A percentile compares a stretch with the other conserved stretches of the same genome.
phyloP scores from a whole-genome alignment of 2,329 filamentous ascomycete genomes.

The Chaetomium strumarium region DNA sequence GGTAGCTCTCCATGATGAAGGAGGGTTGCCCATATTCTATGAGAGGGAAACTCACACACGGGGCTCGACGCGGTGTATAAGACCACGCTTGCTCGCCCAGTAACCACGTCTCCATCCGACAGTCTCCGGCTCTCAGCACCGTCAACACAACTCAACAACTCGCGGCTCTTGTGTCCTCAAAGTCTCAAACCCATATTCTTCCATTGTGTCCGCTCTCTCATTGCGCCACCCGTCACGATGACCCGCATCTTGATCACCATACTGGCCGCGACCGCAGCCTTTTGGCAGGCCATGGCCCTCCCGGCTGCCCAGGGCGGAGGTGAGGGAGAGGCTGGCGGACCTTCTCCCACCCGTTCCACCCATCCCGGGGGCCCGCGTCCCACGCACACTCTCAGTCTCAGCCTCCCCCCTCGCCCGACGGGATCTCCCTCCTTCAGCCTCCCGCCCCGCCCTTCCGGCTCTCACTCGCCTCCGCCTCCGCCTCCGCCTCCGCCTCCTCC shows the following conservation, averaged over 20 bases:
- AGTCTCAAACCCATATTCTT: not conserved
- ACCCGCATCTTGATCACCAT: constrained; percentile 21
- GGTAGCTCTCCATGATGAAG: not conserved
- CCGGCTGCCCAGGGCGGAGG: constrained; percentile 14
- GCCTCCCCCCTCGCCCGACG: not conserved
- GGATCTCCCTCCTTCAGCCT: not conserved
- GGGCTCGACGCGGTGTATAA: not conserved
- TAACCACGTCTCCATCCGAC: too few relatives aligned
- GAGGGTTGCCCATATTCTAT: not conserved
- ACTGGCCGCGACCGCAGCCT: constrained; percentile 19
- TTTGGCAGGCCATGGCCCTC: constrained; percentile 17
- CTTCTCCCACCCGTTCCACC: not conserved
- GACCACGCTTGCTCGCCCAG: too few relatives aligned
- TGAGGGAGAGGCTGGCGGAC: constrained; percentile 3
- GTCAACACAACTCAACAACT: too few relatives aligned
- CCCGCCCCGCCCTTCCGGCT: too few relatives aligned
- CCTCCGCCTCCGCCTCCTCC: too few relatives aligned
- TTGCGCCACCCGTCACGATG: constrained; percentile 14
- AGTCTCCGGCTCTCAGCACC: too few relatives aligned
- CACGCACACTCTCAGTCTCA: not conserved
- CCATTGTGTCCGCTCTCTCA: not conserved
- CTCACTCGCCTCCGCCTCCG: too few relatives aligned
- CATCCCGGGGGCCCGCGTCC: constrained; percentile 7
- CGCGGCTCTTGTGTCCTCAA: too few relatives aligned
- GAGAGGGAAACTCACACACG: not conserved